Conservation (phyloP, 116 monocot genomes). For the Phalaenopsis hybrid region DNA sequence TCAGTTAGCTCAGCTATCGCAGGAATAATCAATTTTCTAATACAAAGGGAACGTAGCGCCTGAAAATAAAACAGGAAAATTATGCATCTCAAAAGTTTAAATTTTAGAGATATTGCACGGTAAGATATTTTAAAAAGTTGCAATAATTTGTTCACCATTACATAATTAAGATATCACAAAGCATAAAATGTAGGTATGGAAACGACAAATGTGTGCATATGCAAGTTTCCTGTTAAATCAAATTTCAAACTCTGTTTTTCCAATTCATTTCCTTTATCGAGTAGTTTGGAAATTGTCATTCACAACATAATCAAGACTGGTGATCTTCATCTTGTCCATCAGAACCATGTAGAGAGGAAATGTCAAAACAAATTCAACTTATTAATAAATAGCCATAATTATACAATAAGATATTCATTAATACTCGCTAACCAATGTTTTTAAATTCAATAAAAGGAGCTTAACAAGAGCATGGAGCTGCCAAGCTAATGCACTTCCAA, state of each 20-base stretch:
- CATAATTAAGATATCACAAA: neutral
- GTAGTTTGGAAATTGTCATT: neutral
- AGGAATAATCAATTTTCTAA: conserved; percentile 22
- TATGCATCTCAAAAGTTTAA: neutral
- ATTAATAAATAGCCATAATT: neutral
- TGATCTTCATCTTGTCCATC: neutral
- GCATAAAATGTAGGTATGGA: neutral
- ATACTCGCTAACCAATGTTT: neutral
- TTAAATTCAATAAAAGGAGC: neutral
- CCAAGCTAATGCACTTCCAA: neutral
- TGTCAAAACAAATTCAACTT: neutral
- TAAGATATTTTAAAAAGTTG: neutral
- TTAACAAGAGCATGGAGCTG: neutral
- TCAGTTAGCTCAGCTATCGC: conserved; percentile 22
- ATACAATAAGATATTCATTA: neutral
- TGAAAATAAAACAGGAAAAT: conserved; percentile 7
- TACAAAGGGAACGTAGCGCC: conserved; percentile 18
- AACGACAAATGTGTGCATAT: neutral
- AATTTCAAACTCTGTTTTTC: neutral
- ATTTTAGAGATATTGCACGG: neutral
- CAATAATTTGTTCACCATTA: neutral
- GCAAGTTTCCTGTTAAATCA: neutral
- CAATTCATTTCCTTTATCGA: neutral
- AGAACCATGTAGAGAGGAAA: neutral
- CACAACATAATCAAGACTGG: neutral